These are phyloP conservation scores for Graphium sp. DNA, from an alignment of 2,329 filamentous ascomycete species.

Conservation along the genomic window DNA sequence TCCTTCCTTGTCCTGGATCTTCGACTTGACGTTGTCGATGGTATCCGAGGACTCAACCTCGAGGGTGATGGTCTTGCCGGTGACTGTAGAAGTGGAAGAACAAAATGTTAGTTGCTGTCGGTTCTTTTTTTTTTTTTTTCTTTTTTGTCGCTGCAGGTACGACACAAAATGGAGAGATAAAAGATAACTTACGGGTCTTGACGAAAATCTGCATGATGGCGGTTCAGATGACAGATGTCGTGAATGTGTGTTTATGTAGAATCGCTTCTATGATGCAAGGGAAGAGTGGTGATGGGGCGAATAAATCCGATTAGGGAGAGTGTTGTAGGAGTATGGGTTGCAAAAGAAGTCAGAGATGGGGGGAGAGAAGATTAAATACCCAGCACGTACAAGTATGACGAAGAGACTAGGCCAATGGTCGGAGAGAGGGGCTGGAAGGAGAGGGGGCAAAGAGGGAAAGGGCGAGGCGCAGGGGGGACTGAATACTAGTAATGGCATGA, in stretches of 20 bases:
- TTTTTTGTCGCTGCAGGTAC: not conserved
- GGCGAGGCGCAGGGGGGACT: too few relatives aligned
- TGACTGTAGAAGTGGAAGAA: conserved; percentile 28
- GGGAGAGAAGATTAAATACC: conserved; percentile 6
- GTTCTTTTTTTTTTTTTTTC: too few relatives aligned
- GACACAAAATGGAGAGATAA: not conserved
- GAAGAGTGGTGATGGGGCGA: conserved; percentile 4
- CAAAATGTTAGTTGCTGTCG: conserved; percentile 22
- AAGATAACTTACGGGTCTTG: conserved; percentile 63
- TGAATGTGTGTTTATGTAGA: conserved; percentile 5
- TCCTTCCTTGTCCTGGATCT: conserved; percentile 96
- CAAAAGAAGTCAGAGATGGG: conserved; percentile 4
- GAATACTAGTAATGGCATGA: too few relatives aligned
- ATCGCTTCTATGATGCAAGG: conserved; percentile 5
- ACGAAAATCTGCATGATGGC: conserved; percentile 91
- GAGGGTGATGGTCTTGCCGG: conserved; percentile 40
- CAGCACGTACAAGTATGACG: conserved; percentile 5
- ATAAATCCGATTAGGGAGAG: conserved; percentile 3
- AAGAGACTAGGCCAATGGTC: conserved; percentile 7
- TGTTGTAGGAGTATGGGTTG: conserved; percentile 5
- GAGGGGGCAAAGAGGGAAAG: conserved; percentile 8
- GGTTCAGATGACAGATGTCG: conserved; percentile 11
- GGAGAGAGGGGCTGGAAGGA: conserved; percentile 15
- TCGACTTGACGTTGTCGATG: conserved; percentile 90
- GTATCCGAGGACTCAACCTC: conserved; percentile 83